Percentiles rank a stretch among this genome's conserved stretches.
phyloP scores from a whole-genome alignment of 2,329 filamentous ascomycete species.

The Calonectria henricotiae region DNA sequence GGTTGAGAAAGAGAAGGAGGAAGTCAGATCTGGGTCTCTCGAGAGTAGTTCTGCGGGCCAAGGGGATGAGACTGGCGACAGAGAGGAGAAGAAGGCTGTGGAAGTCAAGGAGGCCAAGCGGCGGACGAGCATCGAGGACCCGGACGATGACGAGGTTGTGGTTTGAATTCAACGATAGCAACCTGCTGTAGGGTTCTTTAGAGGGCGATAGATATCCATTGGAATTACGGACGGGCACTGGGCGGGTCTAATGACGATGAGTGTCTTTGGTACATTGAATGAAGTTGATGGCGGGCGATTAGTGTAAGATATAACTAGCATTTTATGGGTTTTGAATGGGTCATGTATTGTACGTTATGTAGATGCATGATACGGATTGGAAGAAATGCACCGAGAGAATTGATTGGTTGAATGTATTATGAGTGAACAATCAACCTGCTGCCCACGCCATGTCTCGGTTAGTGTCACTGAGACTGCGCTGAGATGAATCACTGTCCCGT shows the following conservation, averaged over 20 bases:
- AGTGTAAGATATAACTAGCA: conserved; percentile 34
- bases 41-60: conserved; percentile 10
- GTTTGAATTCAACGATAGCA: conserved; percentile 52
- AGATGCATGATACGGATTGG: conserved; percentile 24
- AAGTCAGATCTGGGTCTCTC: conserved; percentile 32
- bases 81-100: conserved; percentile 61
- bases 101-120: conserved; percentile 70
- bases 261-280: conserved; percentile 25
- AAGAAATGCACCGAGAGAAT: conserved; percentile 17
- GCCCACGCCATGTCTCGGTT: neutral
- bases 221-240: conserved; percentile 20
- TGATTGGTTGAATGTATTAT: neutral
- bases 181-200: conserved; percentile 35
- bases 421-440: neutral
- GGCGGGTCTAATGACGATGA: conserved; percentile 23
- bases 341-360: conserved; percentile 20
- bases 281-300: conserved; percentile 18
- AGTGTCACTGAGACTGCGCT: neutral
- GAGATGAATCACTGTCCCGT: conserved; percentile 15
- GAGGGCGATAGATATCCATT: conserved; percentile 36
- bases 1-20: conserved; percentile 56
- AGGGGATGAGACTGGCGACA: conserved; percentile 48
- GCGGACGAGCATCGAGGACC: conserved; percentile 74
- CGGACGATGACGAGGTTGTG: conserved; percentile 70
- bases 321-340: conserved; percentile 4